phyloP scores from a whole-genome alignment of 768 basidiomycete genomes.

The Hericium erinaceus region DNA sequence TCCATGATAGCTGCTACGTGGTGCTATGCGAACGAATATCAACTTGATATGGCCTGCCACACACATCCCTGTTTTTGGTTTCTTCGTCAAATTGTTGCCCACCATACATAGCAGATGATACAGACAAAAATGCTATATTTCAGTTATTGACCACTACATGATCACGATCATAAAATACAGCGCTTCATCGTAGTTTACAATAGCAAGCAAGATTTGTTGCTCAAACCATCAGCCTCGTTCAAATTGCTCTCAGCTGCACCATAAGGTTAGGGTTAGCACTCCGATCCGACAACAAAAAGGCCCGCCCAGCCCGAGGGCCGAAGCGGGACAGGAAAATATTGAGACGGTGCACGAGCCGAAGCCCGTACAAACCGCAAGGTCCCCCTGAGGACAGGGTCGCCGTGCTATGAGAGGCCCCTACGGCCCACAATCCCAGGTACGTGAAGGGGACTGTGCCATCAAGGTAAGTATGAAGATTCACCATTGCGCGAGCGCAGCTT shows the following conservation, averaged over 20 bases:
- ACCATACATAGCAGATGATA: no score
- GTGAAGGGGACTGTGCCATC: slow-evolving; percentile 20
- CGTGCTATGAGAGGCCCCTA: slow-evolving; percentile 20
- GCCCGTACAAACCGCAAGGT: slow-evolving; percentile 32
- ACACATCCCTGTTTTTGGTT: no score
- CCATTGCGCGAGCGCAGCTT: background rate
- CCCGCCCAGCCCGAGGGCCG: slow-evolving; percentile 31
- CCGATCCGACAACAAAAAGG: slow-evolving; percentile 19
- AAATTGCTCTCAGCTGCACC: background rate
- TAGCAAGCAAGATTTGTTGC: no score
- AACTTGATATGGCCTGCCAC: no score
- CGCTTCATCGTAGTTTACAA: no score
- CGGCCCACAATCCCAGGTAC: slow-evolving; percentile 19
- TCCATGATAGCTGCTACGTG: no score
- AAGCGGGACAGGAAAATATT: slow-evolving; percentile 73
- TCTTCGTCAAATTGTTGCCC: no score
- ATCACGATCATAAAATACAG: no score
- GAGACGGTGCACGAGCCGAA: slow-evolving; percentile 69
- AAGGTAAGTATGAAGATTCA: slow-evolving; percentile 20
- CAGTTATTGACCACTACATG: no score
- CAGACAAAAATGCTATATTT: no score
- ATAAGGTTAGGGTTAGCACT: slow-evolving; percentile 32
- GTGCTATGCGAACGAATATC: no score
- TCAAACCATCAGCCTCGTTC: background rate
- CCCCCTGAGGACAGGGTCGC: slow-evolving; percentile 20